Percentiles rank a stretch among this genome's conserved stretches.
Evolutionary conservation across 164 flowering plant genomes (phyloP).

Genomic region (Kingdonia uniflora): DNA sequence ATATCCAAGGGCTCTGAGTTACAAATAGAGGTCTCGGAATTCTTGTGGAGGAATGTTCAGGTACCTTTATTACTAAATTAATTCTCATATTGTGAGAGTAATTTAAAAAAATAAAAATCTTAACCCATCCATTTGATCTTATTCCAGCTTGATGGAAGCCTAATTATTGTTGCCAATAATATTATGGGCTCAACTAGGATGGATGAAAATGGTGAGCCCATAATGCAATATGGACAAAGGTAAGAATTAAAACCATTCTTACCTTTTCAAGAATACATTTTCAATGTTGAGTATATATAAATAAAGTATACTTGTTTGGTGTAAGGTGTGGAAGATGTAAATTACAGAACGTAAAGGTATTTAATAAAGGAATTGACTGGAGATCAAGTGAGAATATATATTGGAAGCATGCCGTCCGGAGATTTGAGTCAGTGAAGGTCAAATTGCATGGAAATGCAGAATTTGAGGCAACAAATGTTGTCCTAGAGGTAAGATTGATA

Average conservation of each 20-base stretch:
- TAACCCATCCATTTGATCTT: not conserved
- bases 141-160: slow-evolving; percentile 85
- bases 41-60: slow-evolving; percentile 85
- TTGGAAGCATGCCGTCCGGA: slow-evolving; percentile 82
- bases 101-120: too few species aligned
- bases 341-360: slow-evolving; percentile 57
- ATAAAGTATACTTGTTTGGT: too few species aligned
- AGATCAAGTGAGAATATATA: slow-evolving; percentile 44
- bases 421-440: slow-evolving; percentile 56
- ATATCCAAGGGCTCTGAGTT: slow-evolving; percentile 82
- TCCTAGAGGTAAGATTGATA: slow-evolving; percentile 38
- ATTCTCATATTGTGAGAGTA: not conserved
- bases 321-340: slow-evolving; percentile 81
- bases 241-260: too few species aligned
- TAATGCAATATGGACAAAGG: slow-evolving; percentile 83
- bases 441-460: slow-evolving; percentile 95
- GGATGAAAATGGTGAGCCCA: slow-evolving; percentile 39
- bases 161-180: slow-evolving; percentile 66
- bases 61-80: slow-evolving; percentile 20
- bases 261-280: too few species aligned
- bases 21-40: slow-evolving; percentile 88
- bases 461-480: slow-evolving; percentile 80
- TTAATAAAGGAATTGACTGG: slow-evolving; percentile 88
- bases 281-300: too few species aligned
- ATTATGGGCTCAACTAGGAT: slow-evolving; percentile 51